Percentiles rank a stretch among this genome's conserved stretches.
Evolutionary conservation across 1,284 basidiomycete species (phyloP).

Genomic region (Pyrrhoderma noxium): DNA sequence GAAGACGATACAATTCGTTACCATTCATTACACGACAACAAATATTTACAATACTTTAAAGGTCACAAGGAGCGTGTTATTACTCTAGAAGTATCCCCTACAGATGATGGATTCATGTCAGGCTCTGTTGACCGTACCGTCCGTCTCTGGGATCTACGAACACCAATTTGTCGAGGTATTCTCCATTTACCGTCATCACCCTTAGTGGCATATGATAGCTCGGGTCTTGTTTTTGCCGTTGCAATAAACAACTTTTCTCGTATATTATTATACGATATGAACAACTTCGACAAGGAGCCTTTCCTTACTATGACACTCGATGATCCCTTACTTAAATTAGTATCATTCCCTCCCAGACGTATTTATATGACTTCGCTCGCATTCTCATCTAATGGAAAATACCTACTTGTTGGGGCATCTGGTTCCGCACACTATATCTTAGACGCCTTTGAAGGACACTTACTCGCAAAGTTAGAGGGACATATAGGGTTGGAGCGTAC

Average conservation of each 20-base stretch:
- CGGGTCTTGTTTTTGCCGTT: constrained; percentile 89
- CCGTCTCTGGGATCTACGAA: constrained; percentile 92
- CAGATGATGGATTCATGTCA: constrained; percentile 94
- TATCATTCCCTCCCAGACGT: constrained; percentile 78
- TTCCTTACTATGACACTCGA: constrained; percentile 80
- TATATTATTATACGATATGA: constrained; percentile 84
- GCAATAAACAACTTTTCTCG: constrained; percentile 81
- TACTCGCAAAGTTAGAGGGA: constrained; percentile 80
- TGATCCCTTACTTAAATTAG: constrained; percentile 65
- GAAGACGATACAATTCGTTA: constrained; percentile 94
- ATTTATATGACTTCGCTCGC: constrained; percentile 88
- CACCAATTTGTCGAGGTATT: constrained; percentile 67
- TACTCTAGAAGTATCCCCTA: constrained; percentile 87
- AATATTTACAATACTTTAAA: constrained; percentile 91
- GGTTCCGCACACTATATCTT: constrained; percentile 89
- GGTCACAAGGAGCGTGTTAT: constrained; percentile 89
- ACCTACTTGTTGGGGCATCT: constrained; percentile 88
- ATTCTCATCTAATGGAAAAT: constrained; percentile 88
- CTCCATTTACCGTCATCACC: constrained; percentile 68
- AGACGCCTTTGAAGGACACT: constrained; percentile 79
- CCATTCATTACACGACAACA: constrained; percentile 93
- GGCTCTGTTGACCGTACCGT: constrained; percentile 92
- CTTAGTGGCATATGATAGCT: constrained; percentile 85
- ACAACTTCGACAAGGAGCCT: constrained; percentile 86
- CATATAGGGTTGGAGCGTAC: constrained; percentile 73